A percentile compares a stretch with the other conserved stretches of the same genome.
phyloP scores from a whole-genome alignment of 371 early-diverging fungal species.

The Mortierella sp. region DNA sequence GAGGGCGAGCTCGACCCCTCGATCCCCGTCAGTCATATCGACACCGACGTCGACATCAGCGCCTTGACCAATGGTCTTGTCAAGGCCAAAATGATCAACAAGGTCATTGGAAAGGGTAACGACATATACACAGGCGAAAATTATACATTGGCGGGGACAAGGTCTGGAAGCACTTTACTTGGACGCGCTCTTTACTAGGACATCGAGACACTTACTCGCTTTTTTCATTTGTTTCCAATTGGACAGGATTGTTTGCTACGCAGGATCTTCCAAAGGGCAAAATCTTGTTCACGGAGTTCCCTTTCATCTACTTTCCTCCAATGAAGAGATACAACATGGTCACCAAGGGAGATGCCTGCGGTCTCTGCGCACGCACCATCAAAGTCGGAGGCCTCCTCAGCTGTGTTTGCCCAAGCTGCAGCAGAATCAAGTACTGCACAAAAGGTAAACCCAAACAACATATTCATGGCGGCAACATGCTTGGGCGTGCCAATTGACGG shows the following conservation, averaged over 20 bases:
- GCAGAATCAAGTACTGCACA: conserved; percentile 66
- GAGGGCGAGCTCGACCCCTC: conserved; percentile 70
- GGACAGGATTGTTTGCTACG: conserved; percentile 68
- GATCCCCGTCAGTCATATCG: conserved; percentile 73
- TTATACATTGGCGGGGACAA: background rate
- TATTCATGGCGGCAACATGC: background rate
- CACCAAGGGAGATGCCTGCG: conserved; percentile 68
- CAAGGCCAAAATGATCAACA: conserved; percentile 70
- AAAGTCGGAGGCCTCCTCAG: conserved; percentile 54
- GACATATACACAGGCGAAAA: too few species aligned
- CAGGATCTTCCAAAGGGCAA: conserved; percentile 68
- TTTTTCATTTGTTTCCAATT: background rate
- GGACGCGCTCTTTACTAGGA: background rate
- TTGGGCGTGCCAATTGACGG: background rate
- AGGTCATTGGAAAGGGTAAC: conserved; percentile 67
- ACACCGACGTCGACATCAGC: conserved; percentile 68
- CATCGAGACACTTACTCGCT: background rate
- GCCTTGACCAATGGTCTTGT: conserved; percentile 48
- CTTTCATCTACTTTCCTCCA: conserved; percentile 74
- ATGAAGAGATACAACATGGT: conserved; percentile 68
- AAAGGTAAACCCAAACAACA: conserved; percentile 40
- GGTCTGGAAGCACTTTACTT: background rate
- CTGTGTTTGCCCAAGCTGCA: conserved; percentile 65
- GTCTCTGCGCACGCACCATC: conserved; percentile 69
- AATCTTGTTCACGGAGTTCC: conserved; percentile 70